Base-by-base conservation (phyloP, 352 stramenopile genomes). In the Phytophthora colocasiae region DNA sequence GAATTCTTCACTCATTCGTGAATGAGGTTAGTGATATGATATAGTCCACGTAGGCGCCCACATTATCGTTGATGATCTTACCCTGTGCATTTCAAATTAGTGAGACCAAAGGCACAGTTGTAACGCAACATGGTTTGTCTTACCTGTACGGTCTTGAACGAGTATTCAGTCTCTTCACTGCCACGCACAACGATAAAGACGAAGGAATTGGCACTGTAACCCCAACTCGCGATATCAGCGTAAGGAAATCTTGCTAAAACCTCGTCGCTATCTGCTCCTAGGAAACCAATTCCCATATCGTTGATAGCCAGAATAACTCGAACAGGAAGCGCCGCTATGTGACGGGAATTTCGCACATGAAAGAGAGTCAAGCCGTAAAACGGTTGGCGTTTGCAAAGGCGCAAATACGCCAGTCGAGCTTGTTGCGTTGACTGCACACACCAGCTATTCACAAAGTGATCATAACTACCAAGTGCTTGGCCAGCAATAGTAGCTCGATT, bases 301-400 rank as follows among this genome's bases (percentile, higher is more conserved):
- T 86, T 87, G 17, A 95, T 75, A 7, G 81, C 82, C 10, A 96
- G 47, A 29, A 91, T 75, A 22, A 93, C 60, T 14, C 85, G 80
- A 2, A 67, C 38, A 6, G 87, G 84, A 12, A 93, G 66, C 10
- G 66, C 47, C 6, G 69, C 40, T 22, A 69, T 65, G 26, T 73
- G 78, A 0, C 81, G 72, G 12, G 77, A 84, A 45, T 90, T 90
- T 51, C 78, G 66, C 24, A 81, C 79, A 4, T 78, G 68, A 52
- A 91, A 96, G 52, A 87, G 90, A 1, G 83, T 83, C 32, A 83
- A 83, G 10, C 86, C 86, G 58, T 93, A 95, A 48, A 93, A 80
- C 31, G 80, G 69, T 64, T 87, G 75, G 5, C 63, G 66, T 45
- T 79, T 77, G 41, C 88, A 88, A n/a, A 83, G 66, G 57, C 83